Evolutionary conservation across 768 basidiomycete species (phyloP), one percentile per base, ranked within the genome.

Genomic region (Psilocybe subaeruginosa): DNA sequence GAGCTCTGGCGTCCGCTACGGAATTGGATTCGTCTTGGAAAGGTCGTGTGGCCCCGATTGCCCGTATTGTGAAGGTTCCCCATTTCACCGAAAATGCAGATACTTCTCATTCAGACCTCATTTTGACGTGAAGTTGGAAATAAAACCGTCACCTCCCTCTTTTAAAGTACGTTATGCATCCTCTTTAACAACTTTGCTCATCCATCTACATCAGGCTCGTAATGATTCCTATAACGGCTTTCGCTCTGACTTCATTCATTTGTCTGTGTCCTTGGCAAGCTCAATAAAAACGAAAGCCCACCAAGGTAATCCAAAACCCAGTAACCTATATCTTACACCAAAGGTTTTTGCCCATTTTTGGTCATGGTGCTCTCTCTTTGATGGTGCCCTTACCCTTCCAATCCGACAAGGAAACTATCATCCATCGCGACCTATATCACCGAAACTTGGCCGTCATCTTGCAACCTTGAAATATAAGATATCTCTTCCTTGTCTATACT

Each of bases 401-500:
- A 90, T 95, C 48, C 88, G 94, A 8, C 93, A 96, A 69, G 96
- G 96, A n/a, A 82, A 80, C 11, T 87, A 91, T 50, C 95, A 91
- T 74, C 88, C 89, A 1, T 78, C 80, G 46, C 85, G 88, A 29
- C 82, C 82, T 1, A 80, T 88, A 11, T 91, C 93, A 0, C 92
- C 92, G 11, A 97, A 97, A 76, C 88, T 98, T 68, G 88, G 93
- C 39, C 85, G 89, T 39, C 92, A 95, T 72, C 76, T 96, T 23
- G 95, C 92, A 11, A 97, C 96, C 2, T 77, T 99, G 72, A 97
- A 97, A 74, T 97, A 97, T 73, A 86, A 91, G 33, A 84, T 96
- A 60, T 80, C 85, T 16, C 77, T 97, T 8, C 83, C 87, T n/a
- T 83, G 86, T 33, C 73, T 99, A 7, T 93, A 87, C 73, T 83